A percentile compares a stretch with the other conserved stretches of the same genome.
Evolutionary conservation across 1,284 basidiomycete species (phyloP).

Genomic region (Trametes sp.): DNA sequence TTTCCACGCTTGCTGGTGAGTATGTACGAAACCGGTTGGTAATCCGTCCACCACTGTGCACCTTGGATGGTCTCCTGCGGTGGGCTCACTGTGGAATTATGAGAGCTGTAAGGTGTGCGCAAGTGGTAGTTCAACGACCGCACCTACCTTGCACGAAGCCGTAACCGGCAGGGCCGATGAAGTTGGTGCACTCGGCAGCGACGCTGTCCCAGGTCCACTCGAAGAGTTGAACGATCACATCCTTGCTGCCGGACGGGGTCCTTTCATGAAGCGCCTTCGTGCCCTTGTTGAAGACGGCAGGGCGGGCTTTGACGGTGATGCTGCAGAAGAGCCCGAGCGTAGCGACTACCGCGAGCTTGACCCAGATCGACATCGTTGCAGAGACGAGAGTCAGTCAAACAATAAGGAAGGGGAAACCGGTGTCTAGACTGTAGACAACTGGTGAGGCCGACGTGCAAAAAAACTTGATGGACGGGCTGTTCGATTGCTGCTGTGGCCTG

Average conservation of each 20-base stretch:
- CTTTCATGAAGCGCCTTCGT: conserved; percentile 12
- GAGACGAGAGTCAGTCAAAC: not conserved
- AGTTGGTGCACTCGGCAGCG: conserved; percentile 67
- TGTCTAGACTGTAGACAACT: not conserved
- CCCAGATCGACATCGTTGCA: conserved; percentile 13
- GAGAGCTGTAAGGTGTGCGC: conserved; percentile 1
- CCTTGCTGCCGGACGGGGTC: conserved; percentile 28
- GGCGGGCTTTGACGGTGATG: conserved; percentile 2
- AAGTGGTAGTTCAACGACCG: conserved; percentile 22
- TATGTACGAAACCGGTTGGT: conserved; percentile 71
- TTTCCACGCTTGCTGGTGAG: conserved; percentile 67
- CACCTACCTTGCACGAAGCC: conserved; percentile 68
- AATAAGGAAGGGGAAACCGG: not conserved
- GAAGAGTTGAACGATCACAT: conserved; percentile 47
- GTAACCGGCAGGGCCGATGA: conserved; percentile 71
- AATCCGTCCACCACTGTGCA: conserved; percentile 73
- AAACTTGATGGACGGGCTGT: not conserved
- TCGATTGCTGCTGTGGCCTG: not conserved
- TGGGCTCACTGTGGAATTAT: conserved; percentile 50
- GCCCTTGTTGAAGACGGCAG: not conserved
- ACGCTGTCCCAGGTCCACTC: conserved; percentile 57
- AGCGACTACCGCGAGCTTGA: conserved; percentile 2
- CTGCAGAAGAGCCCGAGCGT: not conserved
- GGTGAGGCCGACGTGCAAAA: not conserved
- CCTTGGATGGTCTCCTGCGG: conserved; percentile 58